Conservation (phyloP, 1,284 basidiomycete species). For the Cutaneotrichosporon cutaneum region DNA sequence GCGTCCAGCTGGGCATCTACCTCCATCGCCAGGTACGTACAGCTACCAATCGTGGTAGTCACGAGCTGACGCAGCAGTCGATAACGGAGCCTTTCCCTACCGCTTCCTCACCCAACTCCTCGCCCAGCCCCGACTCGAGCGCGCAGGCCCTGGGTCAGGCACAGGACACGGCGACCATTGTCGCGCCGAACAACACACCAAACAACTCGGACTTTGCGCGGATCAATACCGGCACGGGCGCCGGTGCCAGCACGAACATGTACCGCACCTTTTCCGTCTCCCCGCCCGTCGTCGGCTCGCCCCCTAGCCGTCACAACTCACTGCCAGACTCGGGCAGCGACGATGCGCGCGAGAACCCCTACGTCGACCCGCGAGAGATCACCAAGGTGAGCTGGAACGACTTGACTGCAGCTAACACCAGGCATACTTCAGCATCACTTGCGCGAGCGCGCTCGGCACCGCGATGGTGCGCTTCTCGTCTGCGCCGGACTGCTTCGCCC, state of each 20-base stretch:
- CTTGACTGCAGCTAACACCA: constrained; percentile 17
- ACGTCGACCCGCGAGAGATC: constrained; percentile 50
- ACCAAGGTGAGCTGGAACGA: constrained; percentile 40
- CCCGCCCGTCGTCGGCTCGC: constrained; percentile 20
- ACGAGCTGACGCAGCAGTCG: constrained; percentile 15
- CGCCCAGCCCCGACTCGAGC: neutral
- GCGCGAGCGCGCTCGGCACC: constrained; percentile 75
- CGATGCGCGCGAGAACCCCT: constrained; percentile 27
- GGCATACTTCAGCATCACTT: constrained; percentile 76
- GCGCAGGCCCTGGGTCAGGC: neutral
- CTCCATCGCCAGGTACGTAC: constrained; percentile 67
- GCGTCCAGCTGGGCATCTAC: constrained; percentile 81
- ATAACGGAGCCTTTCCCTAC: constrained; percentile 57
- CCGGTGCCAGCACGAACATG: constrained; percentile 1
- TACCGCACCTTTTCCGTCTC: constrained; percentile 23
- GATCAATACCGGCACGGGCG: constrained; percentile 1
- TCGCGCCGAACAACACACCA: neutral
- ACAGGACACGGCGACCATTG: neutral
- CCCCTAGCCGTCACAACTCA: neutral
- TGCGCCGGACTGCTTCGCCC: constrained; percentile 77
- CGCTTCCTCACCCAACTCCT: constrained; percentile 10
- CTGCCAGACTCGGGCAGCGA: constrained; percentile 25
- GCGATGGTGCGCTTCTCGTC: constrained; percentile 77
- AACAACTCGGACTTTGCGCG: constrained; percentile 7
- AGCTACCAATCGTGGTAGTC: too few relatives aligned